phyloP scores from a whole-genome alignment of 2,329 filamentous ascomycete genomes.

The Cladophialophora carrionii region DNA sequence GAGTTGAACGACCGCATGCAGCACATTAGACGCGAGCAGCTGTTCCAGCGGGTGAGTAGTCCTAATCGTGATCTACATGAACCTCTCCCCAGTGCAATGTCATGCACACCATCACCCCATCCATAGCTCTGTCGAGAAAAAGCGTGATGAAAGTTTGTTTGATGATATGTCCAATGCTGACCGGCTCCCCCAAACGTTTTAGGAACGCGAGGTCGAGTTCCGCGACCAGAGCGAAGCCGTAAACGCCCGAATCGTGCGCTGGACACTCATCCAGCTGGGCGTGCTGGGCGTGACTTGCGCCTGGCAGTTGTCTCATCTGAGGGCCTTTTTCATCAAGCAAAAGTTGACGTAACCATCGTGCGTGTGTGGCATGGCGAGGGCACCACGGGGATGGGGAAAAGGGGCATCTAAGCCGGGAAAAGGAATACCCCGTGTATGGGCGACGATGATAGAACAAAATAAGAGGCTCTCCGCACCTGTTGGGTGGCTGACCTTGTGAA shows the following conservation, averaged over 20 bases:
- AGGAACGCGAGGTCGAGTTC: slow-evolving; percentile 98
- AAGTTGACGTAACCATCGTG: slow-evolving; percentile 76
- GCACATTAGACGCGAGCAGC: slow-evolving; percentile 90
- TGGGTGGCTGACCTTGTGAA: background rate
- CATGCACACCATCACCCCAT: no score
- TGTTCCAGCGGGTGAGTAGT: slow-evolving; percentile 88
- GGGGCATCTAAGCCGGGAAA: background rate
- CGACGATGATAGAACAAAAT: background rate
- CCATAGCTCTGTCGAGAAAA: no score
- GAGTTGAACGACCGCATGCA: slow-evolving; percentile 84
- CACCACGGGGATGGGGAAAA: no score
- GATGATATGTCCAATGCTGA: no score
- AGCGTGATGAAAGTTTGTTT: background rate
- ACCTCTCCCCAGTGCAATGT: background rate
- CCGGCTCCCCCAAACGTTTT: no score
- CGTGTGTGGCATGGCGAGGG: no score
- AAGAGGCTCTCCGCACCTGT: background rate
- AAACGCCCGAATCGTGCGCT: slow-evolving; percentile 87
- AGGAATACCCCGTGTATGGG: background rate
- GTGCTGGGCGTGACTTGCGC: slow-evolving; percentile 86
- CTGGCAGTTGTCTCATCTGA: slow-evolving; percentile 94
- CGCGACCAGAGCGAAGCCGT: slow-evolving; percentile 94
- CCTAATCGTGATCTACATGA: no score
- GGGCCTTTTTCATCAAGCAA: slow-evolving; percentile 99
- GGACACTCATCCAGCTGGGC: slow-evolving; percentile 87